A percentile compares a stretch with the other conserved stretches of the same genome.
Conservation (phyloP, 164 flowering plant genomes). For the Liquidambar formosana region DNA sequence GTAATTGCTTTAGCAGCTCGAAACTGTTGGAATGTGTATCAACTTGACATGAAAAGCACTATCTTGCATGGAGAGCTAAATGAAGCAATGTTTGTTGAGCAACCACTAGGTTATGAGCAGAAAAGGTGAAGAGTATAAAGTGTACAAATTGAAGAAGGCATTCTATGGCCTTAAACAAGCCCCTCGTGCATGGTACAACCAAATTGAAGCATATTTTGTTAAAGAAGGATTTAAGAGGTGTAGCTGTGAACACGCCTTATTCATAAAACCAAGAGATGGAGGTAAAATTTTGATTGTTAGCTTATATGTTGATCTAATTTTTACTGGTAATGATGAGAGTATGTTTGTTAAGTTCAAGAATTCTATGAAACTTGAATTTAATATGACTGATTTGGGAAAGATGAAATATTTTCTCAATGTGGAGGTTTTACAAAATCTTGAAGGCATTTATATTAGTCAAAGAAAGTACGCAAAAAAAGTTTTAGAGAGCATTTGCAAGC, state of each 20-base stretch:
- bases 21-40: no score
- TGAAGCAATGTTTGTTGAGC: background rate
- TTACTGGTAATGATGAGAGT: background rate
- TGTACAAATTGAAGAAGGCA: background rate
- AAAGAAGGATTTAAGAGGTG: no score
- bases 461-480: background rate
- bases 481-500: no score
- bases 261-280: no score
- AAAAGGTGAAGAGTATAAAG: background rate
- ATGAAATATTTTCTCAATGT: background rate
- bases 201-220: background rate
- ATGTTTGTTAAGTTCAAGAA: background rate
- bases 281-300: conserved; percentile 1
- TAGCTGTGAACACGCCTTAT: no score
- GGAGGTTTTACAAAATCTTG: background rate
- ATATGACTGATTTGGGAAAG: conserved; percentile 17
- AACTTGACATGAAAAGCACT: no score
- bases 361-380: conserved; percentile 10
- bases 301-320: conserved; percentile 15
- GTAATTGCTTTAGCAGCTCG: background rate
- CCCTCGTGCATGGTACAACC: conserved; percentile 11
- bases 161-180: conserved; percentile 15
- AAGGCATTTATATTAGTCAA: background rate
- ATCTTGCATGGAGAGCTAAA: background rate
- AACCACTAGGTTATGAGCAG: background rate